These are phyloP conservation scores for Cyclaneusma minus DNA, from an alignment of 2,329 filamentous ascomycete species.

Conservation along the genomic window DNA sequence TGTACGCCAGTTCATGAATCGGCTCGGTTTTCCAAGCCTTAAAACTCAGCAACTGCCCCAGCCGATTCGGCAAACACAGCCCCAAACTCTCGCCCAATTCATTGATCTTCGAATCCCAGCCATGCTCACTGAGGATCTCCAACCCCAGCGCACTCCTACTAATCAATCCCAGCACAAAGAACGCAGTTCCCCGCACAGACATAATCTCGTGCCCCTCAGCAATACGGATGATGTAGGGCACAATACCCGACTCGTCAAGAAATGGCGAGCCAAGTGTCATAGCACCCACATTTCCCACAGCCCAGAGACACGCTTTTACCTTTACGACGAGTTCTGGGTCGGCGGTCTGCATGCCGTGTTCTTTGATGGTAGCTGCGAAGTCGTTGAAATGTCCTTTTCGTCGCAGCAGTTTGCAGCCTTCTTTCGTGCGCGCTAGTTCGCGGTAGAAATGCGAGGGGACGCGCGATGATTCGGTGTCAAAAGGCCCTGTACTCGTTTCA, in stretches of 20 bases:
- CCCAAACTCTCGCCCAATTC: conserved; percentile 70
- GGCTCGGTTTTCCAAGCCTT: conserved; percentile 39
- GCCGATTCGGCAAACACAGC: conserved; percentile 68
- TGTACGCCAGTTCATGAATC: conserved; percentile 15
- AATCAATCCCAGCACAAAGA: conserved; percentile 87
- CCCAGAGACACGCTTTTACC: conserved; percentile 94
- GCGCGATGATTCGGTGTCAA: conserved; percentile 25
- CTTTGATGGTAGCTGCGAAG: conserved; percentile 76
- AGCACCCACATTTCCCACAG: conserved; percentile 91
- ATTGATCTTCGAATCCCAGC: conserved; percentile 87
- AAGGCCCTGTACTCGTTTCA: too few species aligned
- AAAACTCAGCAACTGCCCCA: conserved; percentile 65
- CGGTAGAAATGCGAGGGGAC: conserved; percentile 98
- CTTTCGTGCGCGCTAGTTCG: conserved; percentile 79
- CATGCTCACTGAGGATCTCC: conserved; percentile 75
- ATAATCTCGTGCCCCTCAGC: conserved; percentile 79
- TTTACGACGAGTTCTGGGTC: conserved; percentile 79
- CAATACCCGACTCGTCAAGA: conserved; percentile 77
- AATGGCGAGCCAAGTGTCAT: conserved; percentile 97
- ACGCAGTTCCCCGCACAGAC: conserved; percentile 87
- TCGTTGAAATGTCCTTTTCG: conserved; percentile 95
- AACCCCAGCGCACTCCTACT: conserved; percentile 84
- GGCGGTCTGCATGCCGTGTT: conserved; percentile 71
- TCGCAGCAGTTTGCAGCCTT: conserved; percentile 78
- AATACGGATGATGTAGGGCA: conserved; percentile 74